Base-by-base conservation (phyloP, 2,329 filamentous ascomycete genomes). In the Xylaria sp. region DNA sequence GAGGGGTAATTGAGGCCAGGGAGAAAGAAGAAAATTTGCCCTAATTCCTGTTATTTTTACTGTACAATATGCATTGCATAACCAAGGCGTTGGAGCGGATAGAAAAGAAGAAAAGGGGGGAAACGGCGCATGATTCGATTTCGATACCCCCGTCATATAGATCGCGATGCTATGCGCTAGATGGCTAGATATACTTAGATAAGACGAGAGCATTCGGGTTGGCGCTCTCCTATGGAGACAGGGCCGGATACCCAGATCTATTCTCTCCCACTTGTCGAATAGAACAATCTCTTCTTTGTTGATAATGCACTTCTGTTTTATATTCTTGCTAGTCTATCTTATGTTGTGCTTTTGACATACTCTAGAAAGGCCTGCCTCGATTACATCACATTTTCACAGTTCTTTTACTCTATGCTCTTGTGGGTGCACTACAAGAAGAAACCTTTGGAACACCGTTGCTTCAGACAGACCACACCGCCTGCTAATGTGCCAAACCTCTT, bases 141-240 rank as follows among this genome's bases (percentile, higher is more conserved):
- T 66, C 20, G 69, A 70, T 64, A 68, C 48, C 61, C 67, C 60
- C 41, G 20, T 37, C 15, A 52, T 48, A 70, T 70, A 65, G 67
- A 72, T 64, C 56, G 65, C 68, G 57, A 65, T 25, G 41, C 39
- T 25, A 37, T 25, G 52, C 28, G 69, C 23, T 66, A 65, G 52
- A 68, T 65, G 56, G 59, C 28, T 68, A 69, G 62, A 46, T 46
- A 46, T 46, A 46, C 3, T 5, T 46, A 46, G 41, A 46, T 46
- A 46, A 46, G 15, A 63, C 32, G 48, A 9, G 55, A 56, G 57
- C 56, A 58, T 66, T 61, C n/a, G 37, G 65, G 54, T 60, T 54
- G 57, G 56, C 55, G 57, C 65, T 64, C 46, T 48, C 46, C 39
- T 63, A 46, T 51, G 48, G 44, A 60, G 68, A 56, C 25, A 20